Conservation (phyloP, 2,329 filamentous ascomycete species). For the Calonectria henricotiae region DNA sequence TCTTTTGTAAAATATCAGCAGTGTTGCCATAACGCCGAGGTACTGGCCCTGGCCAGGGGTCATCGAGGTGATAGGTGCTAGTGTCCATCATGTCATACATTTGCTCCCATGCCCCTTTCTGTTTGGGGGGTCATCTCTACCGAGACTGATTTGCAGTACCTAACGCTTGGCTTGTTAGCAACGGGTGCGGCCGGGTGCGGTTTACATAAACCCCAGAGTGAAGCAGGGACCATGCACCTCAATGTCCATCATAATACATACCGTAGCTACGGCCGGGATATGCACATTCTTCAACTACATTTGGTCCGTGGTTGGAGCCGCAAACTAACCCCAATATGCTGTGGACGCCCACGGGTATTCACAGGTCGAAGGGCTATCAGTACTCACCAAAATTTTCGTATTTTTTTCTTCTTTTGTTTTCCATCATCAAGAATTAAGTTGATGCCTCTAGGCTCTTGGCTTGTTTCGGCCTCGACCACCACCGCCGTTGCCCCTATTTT, state of each 20-base stretch:
- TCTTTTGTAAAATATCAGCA: constrained; percentile 2
- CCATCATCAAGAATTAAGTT: background rate
- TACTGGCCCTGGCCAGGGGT: background rate
- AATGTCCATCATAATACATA: constrained; percentile 9
- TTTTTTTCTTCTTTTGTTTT: constrained; percentile 1
- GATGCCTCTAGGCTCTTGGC: constrained; percentile 2
- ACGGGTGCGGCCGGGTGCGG: background rate
- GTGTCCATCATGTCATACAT: background rate
- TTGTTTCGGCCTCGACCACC: constrained; percentile 31
- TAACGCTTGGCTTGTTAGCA: constrained; percentile 1
- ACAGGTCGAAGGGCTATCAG: background rate
- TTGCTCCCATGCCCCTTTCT: background rate
- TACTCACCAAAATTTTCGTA: constrained; percentile 3
- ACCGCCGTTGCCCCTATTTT: constrained; percentile 45
- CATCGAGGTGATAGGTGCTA: background rate
- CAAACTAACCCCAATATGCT: background rate
- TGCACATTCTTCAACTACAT: background rate
- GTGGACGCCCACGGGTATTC: background rate
- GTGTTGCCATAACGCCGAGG: background rate
- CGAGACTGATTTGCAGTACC: background rate
- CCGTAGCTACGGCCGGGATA: background rate
- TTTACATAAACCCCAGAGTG: constrained; percentile 16
- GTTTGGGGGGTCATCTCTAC: background rate
- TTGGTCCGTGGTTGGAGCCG: background rate
- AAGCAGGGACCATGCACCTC: background rate